Evolutionary conservation across 352 stramenopile genomes (phyloP).

Genomic region (Globisporangium emineosum): DNA sequence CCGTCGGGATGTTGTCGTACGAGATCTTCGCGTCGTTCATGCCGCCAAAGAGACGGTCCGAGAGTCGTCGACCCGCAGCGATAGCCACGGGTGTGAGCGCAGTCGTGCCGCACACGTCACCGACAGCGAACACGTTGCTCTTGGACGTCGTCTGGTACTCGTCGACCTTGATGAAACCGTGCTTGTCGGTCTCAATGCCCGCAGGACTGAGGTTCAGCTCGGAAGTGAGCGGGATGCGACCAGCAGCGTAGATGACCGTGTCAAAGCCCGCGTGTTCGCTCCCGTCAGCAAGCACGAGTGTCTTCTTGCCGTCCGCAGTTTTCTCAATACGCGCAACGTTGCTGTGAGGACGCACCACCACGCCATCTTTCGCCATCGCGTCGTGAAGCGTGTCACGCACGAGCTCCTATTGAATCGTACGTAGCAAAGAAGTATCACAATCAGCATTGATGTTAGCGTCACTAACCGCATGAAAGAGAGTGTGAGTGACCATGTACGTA

Average conservation of each 20-base stretch:
- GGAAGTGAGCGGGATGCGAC: slow-evolving; percentile 40
- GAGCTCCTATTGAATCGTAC: slow-evolving; percentile 24
- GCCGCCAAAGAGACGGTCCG: slow-evolving; percentile 87
- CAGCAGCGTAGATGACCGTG: slow-evolving; percentile 87
- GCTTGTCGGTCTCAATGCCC: slow-evolving; percentile 53
- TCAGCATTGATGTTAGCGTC: not conserved
- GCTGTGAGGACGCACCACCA: slow-evolving; percentile 45
- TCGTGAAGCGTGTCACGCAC: slow-evolving; percentile 52
- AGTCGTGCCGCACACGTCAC: slow-evolving; percentile 61
- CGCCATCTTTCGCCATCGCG: slow-evolving; percentile 51
- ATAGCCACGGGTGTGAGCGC: slow-evolving; percentile 87
- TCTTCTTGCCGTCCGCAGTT: slow-evolving; percentile 48
- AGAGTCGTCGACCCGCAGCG: slow-evolving; percentile 73
- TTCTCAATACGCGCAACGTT: slow-evolving; percentile 40
- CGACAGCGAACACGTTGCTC: slow-evolving; percentile 75
- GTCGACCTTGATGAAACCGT: slow-evolving; percentile 83
- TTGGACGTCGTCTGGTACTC: slow-evolving; percentile 90
- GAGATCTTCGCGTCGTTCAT: slow-evolving; percentile 49
- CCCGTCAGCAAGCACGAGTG: slow-evolving; percentile 44
- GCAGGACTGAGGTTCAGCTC: slow-evolving; percentile 71
- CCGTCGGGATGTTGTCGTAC: slow-evolving; percentile 93
- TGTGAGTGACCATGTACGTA: slow-evolving; percentile 18
- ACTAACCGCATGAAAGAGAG: not conserved
- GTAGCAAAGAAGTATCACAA: not conserved
- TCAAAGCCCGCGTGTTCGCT: slow-evolving; percentile 54